Conservation (phyloP, 148 eudicot species). For the Vaccinium darrowii region DNA sequence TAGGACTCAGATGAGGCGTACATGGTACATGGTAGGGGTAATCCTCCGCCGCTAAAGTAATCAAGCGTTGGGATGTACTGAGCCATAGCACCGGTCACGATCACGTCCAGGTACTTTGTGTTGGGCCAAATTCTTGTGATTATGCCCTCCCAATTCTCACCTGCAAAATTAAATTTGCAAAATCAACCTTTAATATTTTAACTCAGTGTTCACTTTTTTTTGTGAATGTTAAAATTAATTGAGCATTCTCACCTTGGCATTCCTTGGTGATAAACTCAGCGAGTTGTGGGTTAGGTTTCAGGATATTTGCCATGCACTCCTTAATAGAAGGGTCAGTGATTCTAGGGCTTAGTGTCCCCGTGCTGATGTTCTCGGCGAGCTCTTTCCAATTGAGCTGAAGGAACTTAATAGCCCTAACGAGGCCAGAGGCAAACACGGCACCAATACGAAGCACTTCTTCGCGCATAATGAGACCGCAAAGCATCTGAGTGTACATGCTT, state of each 20-base stretch:
- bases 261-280: slow-evolving; percentile 40
- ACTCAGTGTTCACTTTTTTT: too few species aligned
- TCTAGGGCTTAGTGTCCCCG: slow-evolving; percentile 44
- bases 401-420: slow-evolving; percentile 74
- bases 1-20: slow-evolving; percentile 71
- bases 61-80: slow-evolving; percentile 71
- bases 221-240: not conserved
- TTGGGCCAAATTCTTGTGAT: slow-evolving; percentile 79
- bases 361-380: slow-evolving; percentile 46
- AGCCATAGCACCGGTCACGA: slow-evolving; percentile 74
- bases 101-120: slow-evolving; percentile 68
- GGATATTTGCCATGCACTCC: slow-evolving; percentile 35
- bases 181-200: too few species aligned
- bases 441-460: slow-evolving; percentile 60
- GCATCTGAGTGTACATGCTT: slow-evolving; percentile 89
- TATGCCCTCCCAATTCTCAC: slow-evolving; percentile 75
- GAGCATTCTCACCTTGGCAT: slow-evolving; percentile 25
- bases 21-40: slow-evolving; percentile 66
- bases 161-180: not conserved
- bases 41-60: slow-evolving; percentile 57
- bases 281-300: slow-evolving; percentile 53
- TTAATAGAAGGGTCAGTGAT: slow-evolving; percentile 47
- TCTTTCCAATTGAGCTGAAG: slow-evolving; percentile 53
- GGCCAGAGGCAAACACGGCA: slow-evolving; percentile 83
- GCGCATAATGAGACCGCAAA: slow-evolving; percentile 65